Evolutionary conservation across 805 yeast species (phyloP), one percentile per base, ranked within the genome.

Genomic region (Jamesozyma hellenica): DNA sequence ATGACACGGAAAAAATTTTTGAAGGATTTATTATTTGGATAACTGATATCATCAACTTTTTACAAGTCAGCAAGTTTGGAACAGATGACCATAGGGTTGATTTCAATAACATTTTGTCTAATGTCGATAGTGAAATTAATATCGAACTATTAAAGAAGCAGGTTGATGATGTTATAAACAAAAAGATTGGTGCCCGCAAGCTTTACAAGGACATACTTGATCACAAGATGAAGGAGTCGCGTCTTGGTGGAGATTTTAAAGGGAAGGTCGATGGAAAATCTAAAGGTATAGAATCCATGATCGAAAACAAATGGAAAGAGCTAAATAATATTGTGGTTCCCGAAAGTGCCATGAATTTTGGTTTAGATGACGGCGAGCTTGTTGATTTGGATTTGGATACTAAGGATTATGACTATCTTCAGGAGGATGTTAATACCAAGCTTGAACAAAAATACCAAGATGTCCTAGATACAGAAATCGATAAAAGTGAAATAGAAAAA

Each of bases 11-110:
- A 26, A 74, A 77, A 4, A 63, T 90, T 4, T 90, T 90, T 61
- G 75, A 78, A 37, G 77, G 77, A 4, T 63, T 92, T 38, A 70
- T 85, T 34, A 59, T 60, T 5, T 90, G 96, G 96, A 67, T 85
- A 34, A 76, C 82, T 42, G 64, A 68, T 15, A 75, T 86, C 38
- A 64, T 87, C 21, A 63, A 66, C 11, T 75, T 84, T 45, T 62
- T 88, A 37, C 71, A 83, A 41, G 65, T 68, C 38, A 84, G 88
- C 41, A 78, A 71, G 51, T 62, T 50, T 11, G 64, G 65, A 4
- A 53, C 63, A 6, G 61, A 60, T 1, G 59, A 55, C 14, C 14
- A 67, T 35, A 61, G 67, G 41, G 49, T 83, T 4, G 73, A 75
- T 45, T 53, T 84, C 25, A 57, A 52, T 3, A 48, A 48, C 1